Evolutionary conservation across 495 filamentous ascomycete genomes (phyloP), one percentile per base, ranked within the genome.

Genomic region (Friedmanniomyces endolithicus): DNA sequence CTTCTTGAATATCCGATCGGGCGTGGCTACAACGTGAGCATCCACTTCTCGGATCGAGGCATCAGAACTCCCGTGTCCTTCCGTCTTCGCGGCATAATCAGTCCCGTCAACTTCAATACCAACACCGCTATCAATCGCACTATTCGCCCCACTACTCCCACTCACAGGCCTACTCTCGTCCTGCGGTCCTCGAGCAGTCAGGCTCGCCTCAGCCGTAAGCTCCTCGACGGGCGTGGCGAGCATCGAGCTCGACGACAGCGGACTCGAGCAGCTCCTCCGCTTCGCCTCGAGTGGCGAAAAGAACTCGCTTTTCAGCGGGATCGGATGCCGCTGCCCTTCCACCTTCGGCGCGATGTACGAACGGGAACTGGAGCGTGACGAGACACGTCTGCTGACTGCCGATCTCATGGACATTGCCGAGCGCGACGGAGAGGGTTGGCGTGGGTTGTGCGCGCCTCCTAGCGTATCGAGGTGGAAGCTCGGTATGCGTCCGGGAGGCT

Each of bases 271-370:
- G 37, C 52, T 55, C 43, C 19, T 50, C 31, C 46, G 12, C 3
- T 31, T 41, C 11, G 14, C 25, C 52, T 62, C 58, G 25, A 62
- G 29, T n/a, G 59, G 59, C n/a, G 59, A 62, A 40, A 62, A 62
- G 22, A 62, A 24, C 25, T 58, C 59, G 7, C 43, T 19, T 23
- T 62, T 62, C 20, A 62, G 31, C 22, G 55, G 55, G 6, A 62
- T 55, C 17, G 31, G 50, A 35, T 52, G 17, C 16, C 48, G 23
- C 25, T 58, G 55, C 3, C 47, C 20, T 16, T 46, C 48, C 9
- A 58, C 55, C 23, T 58, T 62, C 19, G 59, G 59, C 34, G 43
- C 25, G 7, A 46, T 6, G 25, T 58, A 62, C 17, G 35, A 22
- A 37, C 48, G 22, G 6, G 49, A 53, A 27, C 49, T 50, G 11